Conservation (phyloP, 768 basidiomycete species). For the Pholiota microspora region DNA sequence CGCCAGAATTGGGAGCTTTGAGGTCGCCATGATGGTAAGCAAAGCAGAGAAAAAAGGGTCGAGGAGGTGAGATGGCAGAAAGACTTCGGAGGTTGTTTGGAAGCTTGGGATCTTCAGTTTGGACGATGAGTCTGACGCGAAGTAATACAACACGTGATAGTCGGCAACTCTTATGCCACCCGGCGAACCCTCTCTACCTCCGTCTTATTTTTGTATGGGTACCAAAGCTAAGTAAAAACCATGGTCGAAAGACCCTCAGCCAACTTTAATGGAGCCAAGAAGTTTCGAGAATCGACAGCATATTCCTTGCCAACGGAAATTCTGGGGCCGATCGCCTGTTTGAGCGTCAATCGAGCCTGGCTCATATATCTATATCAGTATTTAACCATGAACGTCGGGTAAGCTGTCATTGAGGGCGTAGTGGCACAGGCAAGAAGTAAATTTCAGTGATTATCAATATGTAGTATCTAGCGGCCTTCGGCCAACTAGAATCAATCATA, state of each 20-base stretch:
- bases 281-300: neutral
- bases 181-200: slow-evolving; percentile 6
- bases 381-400: neutral
- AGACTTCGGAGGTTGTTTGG: neutral
- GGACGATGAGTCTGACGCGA: no score
- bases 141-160: slow-evolving; percentile 10
- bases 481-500: no score
- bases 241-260: neutral
- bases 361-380: neutral
- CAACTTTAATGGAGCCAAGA: neutral
- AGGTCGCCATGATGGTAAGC: slow-evolving; percentile 33
- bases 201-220: slow-evolving; percentile 3
- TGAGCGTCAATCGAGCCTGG: no score
- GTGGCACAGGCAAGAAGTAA: no score
- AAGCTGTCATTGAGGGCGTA: neutral
- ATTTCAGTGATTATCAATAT: no score
- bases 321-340: no score
- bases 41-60: neutral
- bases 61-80: neutral
- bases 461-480: no score
- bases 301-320: neutral
- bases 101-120: no score
- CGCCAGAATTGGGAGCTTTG: slow-evolving; percentile 65
- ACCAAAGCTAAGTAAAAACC: neutral
- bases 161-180: slow-evolving; percentile 3